Base-by-base conservation (phyloP, 345 rosid species). In the Brassica juncea region DNA sequence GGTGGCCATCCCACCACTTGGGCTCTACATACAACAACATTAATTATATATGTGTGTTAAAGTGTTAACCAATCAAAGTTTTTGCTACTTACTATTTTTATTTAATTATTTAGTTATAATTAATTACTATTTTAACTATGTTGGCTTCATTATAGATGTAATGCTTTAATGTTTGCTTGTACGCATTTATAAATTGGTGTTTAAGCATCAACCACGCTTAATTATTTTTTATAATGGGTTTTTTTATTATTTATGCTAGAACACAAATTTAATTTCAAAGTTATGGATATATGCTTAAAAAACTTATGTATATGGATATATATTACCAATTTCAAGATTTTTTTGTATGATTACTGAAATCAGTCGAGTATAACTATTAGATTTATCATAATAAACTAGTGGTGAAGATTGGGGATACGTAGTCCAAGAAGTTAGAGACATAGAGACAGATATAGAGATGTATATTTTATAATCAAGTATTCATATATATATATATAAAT, bases 1-100 rank as follows among this genome's bases (percentile, higher is more conserved):
- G 98, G 97, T 66, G 98, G 98, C 98, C 98, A 42, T 10, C 47
- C 47, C 47, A 42, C 47, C 14, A 42, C 47, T 42, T 42, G 47
- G 47, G 47, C 14, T 86, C 97, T 94, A 78, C 75, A 65, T 58
- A 44, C 55, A 68, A 61, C 39, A 54, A 28, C 59, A 75, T 34
- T 27, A 30, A n/a, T 47, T 54, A 57, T 58, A 57, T 57, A 44
- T 44, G 9, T 35, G 14, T 9, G 14, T 42, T 42, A 42, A 42
- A 42, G 4, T 23, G 64, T 77, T 14, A 62, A 25, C 27, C 9
- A 32, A 57, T 10, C n/a, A 58, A 58, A 28, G 61, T 65, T 28
- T 55, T 16, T 19, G 73, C 55, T 30, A 15, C 6, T 64, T 64
- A 71, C 72, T 59, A 27, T 65, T 55, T 55, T 42, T 42, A 42